Percentiles rank a stretch among this genome's conserved stretches.
These are phyloP conservation scores for Talaromyces nanjingensis DNA, from an alignment of 495 filamentous ascomycete species.

Conservation along the genomic window DNA sequence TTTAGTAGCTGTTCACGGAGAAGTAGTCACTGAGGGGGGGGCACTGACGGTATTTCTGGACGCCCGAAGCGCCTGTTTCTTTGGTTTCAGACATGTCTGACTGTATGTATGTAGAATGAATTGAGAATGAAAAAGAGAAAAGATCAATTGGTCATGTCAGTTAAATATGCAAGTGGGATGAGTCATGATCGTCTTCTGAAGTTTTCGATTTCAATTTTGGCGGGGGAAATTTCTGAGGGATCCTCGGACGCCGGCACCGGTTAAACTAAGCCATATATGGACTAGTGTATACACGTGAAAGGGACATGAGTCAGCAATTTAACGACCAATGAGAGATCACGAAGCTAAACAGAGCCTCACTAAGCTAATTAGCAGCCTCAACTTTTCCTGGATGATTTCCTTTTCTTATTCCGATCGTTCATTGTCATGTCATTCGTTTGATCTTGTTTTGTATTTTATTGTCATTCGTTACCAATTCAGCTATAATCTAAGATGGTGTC, in stretches of 20 bases:
- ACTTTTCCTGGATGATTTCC: background rate
- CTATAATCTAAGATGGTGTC: background rate
- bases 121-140: background rate
- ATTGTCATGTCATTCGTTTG: background rate
- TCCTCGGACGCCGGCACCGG: background rate
- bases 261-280: background rate
- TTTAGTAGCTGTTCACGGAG: conserved; percentile 43
- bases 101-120: background rate
- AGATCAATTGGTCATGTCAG: background rate
- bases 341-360: background rate
- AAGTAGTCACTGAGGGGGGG: conserved; percentile 9
- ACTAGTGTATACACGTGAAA: background rate
- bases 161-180: background rate
- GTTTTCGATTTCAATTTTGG: background rate
- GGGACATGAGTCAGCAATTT: background rate
- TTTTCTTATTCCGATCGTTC: background rate
- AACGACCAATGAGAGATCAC: background rate
- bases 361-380: background rate
- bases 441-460: background rate
- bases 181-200: background rate
- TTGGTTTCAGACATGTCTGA: background rate
- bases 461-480: background rate
- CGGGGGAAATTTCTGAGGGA: background rate
- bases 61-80: background rate
- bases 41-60: conserved; percentile 36